A percentile compares a stretch with the other conserved stretches of the same genome.
Evolutionary conservation across 805 yeast genomes (phyloP).

Genomic region (Myxozyma mucilagina): DNA sequence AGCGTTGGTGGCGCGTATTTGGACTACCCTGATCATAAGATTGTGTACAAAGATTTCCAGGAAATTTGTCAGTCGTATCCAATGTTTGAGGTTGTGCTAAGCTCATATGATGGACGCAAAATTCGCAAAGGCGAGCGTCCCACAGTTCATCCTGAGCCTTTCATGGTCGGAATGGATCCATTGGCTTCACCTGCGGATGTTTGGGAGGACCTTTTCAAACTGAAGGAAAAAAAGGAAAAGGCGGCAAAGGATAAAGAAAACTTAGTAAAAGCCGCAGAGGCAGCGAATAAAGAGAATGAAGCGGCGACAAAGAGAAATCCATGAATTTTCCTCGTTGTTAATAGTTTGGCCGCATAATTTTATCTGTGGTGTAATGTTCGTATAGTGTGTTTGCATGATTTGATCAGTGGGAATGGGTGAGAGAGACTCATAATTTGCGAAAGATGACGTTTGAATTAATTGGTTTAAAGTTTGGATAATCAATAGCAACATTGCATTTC

Average conservation of each 20-base stretch:
- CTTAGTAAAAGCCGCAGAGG: not conserved
- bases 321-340: no score
- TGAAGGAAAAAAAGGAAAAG: slow-evolving; percentile 1
- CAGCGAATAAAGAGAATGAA: not conserved
- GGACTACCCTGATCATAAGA: not conserved
- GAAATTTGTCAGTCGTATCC: slow-evolving; percentile 5
- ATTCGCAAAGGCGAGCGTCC: slow-evolving; percentile 7
- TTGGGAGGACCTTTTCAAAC: not conserved
- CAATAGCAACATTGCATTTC: no score
- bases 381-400: no score
- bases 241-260: not conserved
- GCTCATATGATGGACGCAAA: not conserved
- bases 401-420: no score
- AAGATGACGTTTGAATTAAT: no score
- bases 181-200: slow-evolving; percentile 9
- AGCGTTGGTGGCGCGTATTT: slow-evolving; percentile 9
- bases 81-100: slow-evolving; percentile 1
- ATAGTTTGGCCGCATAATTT: no score
- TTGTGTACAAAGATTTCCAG: not conserved
- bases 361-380: no score
- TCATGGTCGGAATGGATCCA: slow-evolving; percentile 13
- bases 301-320: not conserved
- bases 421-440: no score
- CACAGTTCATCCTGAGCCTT: slow-evolving; percentile 14
- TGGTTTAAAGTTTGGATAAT: no score